phyloP scores from a whole-genome alignment of 805 yeast genomes.

The Scheffersomyces amazonensis region DNA sequence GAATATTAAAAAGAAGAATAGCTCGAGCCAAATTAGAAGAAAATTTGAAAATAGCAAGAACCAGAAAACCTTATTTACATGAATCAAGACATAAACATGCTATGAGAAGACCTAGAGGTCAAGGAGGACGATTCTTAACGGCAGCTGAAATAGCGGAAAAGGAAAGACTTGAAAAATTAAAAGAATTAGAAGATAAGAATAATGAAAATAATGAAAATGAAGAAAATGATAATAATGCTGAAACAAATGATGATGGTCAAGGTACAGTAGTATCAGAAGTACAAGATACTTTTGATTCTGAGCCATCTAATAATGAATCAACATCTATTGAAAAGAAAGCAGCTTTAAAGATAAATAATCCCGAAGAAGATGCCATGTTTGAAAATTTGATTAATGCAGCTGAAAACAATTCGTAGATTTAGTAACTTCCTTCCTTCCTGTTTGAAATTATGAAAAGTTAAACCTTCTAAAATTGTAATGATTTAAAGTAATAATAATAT shows the following conservation, averaged over 20 bases:
- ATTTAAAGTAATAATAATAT: too few species aligned
- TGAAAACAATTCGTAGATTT: not conserved
- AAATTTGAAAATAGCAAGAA: slow-evolving; percentile 78
- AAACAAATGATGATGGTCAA: not conserved
- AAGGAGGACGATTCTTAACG: slow-evolving; percentile 95
- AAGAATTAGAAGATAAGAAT: slow-evolving; percentile 26
- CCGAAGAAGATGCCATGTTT: slow-evolving; percentile 15
- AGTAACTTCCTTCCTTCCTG: too few species aligned
- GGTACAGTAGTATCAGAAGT: not conserved
- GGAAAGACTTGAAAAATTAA: slow-evolving; percentile 37
- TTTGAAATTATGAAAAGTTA: too few species aligned
- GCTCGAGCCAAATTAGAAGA: slow-evolving; percentile 95
- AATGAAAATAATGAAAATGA: slow-evolving; percentile 2
- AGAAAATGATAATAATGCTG: not conserved
- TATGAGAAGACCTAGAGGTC: slow-evolving; percentile 98
- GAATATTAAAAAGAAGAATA: slow-evolving; percentile 86
- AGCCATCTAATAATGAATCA: not conserved
- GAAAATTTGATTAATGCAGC: slow-evolving; percentile 13
- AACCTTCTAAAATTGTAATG: too few species aligned
- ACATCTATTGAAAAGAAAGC: not conserved
- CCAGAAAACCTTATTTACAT: slow-evolving; percentile 90
- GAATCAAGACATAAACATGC: slow-evolving; percentile 99
- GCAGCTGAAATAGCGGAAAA: slow-evolving; percentile 67
- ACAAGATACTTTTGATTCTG: not conserved
- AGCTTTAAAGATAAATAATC: not conserved